Percentiles rank a stretch among this genome's conserved stretches.
These are phyloP conservation scores for Taphrina flavorubra DNA, from an alignment of 1,139 yeast genomes.

Conservation along the genomic window DNA sequence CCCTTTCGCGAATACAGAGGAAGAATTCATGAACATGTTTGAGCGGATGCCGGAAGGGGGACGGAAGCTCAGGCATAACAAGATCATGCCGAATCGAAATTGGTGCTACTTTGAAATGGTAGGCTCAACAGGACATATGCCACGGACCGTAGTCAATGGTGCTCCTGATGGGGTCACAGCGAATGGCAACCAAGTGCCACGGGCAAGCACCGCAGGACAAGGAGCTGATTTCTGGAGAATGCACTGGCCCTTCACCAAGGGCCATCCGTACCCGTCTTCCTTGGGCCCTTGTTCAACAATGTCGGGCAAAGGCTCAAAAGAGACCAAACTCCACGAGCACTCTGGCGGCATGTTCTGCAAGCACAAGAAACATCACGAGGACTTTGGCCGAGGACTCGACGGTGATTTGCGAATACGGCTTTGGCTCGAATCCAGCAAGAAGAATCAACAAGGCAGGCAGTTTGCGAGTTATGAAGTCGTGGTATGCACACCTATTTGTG, in stretches of 20 bases:
- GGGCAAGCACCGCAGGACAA: slow-evolving; percentile 11
- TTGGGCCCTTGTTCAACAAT: slow-evolving; percentile 27
- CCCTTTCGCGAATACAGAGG: slow-evolving; percentile 30
- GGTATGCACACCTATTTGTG: background rate
- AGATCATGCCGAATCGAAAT: slow-evolving; percentile 34
- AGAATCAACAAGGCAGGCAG: slow-evolving; percentile 26
- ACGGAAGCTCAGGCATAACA: slow-evolving; percentile 31
- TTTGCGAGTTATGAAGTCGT: slow-evolving; percentile 35
- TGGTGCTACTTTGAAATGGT: slow-evolving; percentile 36
- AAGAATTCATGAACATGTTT: slow-evolving; percentile 29
- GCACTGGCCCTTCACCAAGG: slow-evolving; percentile 34
- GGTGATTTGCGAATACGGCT: slow-evolving; percentile 34
- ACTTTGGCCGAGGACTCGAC: slow-evolving; percentile 37
- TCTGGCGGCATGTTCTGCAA: slow-evolving; percentile 39
- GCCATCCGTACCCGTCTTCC: slow-evolving; percentile 33
- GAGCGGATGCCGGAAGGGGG: slow-evolving; percentile 40
- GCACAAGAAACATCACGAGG: slow-evolving; percentile 38
- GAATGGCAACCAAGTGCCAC: slow-evolving; percentile 11
- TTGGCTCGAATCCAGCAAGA: slow-evolving; percentile 38
- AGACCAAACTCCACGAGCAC: slow-evolving; percentile 23
- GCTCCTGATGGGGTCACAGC: slow-evolving; percentile 15
- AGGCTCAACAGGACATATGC: slow-evolving; percentile 12
- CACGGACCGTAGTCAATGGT: slow-evolving; percentile 30
- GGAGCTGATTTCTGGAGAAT: slow-evolving; percentile 37
- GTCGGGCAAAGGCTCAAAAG: slow-evolving; percentile 22